A percentile compares a stretch with the other conserved stretches of the same genome.
Evolutionary conservation across 2,329 filamentous ascomycete genomes (phyloP).

Genomic region (Aspergillus sp.): DNA sequence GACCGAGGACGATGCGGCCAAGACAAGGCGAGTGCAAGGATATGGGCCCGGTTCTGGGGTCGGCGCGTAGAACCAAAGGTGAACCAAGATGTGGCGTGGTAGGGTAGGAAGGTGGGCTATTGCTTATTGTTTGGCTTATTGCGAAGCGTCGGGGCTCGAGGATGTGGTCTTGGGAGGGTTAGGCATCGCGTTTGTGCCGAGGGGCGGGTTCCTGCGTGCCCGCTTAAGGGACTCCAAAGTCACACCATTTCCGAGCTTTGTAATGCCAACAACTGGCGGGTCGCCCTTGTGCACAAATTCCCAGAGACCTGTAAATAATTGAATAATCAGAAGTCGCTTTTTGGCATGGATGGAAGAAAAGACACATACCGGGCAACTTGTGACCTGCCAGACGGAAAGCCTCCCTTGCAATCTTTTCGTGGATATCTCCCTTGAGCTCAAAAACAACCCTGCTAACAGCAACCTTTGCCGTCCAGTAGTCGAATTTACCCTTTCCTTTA

Average conservation of each 20-base stretch:
- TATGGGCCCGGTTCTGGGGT: constrained; percentile 61
- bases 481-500: constrained; percentile 96
- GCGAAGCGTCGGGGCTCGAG: constrained; percentile 40
- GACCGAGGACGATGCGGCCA: constrained; percentile 43
- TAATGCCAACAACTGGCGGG: constrained; percentile 86
- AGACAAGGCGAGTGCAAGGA: constrained; percentile 55
- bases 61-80: constrained; percentile 51
- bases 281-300: constrained; percentile 95
- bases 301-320: constrained; percentile 57
- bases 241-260: constrained; percentile 79
- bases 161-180: constrained; percentile 39
- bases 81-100: constrained; percentile 17
- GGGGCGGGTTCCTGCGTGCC: constrained; percentile 69
- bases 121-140: constrained; percentile 32
- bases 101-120: constrained; percentile 10
- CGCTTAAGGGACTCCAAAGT: constrained; percentile 83
- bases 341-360: constrained; percentile 10
- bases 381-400: constrained; percentile 92
- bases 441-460: constrained; percentile 91
- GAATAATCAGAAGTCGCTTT: constrained; percentile 24
- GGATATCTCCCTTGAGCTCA: constrained; percentile 86
- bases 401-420: constrained; percentile 93
- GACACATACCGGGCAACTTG: constrained; percentile 81
- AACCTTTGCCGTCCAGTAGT: constrained; percentile 91
- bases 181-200: constrained; percentile 36